Conservation (phyloP, 176 grass and related monocot genomes). For the Oryza glumipatula region DNA sequence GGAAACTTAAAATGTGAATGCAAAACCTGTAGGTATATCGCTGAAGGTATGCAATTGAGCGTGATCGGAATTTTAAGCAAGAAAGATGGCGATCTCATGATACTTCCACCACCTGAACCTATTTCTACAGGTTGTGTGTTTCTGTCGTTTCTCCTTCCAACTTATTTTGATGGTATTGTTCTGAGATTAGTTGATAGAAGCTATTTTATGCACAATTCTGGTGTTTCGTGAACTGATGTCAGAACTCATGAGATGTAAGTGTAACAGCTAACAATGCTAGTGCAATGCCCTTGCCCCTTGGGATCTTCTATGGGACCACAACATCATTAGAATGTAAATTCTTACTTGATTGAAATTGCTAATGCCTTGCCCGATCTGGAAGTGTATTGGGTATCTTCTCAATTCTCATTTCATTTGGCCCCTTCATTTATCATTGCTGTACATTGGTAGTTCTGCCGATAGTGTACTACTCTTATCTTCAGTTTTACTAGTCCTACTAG, state of each 20-base stretch:
- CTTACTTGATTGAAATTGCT: constrained; percentile 1
- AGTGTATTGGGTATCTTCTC: background rate
- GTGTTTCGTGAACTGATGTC: constrained; percentile 42
- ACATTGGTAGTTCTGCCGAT: background rate
- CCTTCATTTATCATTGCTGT: background rate
- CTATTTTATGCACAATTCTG: constrained; percentile 54
- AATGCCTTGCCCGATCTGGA: background rate
- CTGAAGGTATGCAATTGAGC: constrained; percentile 76
- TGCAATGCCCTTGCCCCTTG: constrained; percentile 26
- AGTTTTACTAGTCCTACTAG: background rate
- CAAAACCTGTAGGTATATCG: constrained; percentile 63
- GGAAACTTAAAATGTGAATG: constrained; percentile 23
- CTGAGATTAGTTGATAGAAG: constrained; percentile 59
- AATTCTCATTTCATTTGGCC: background rate
- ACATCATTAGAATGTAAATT: constrained; percentile 44
- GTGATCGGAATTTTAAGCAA: constrained; percentile 84
- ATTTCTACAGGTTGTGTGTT: constrained; percentile 73
- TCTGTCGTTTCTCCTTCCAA: constrained; percentile 71
- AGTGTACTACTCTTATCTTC: background rate
- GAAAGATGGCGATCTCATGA: constrained; percentile 63
- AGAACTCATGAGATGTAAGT: constrained; percentile 47
- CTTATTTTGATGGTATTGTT: constrained; percentile 77
- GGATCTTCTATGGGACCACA: constrained; percentile 24
- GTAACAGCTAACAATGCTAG: constrained; percentile 47
- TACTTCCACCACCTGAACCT: constrained; percentile 73